Evolutionary conservation across 805 yeast species (phyloP), one percentile per base, ranked within the genome.

Genomic region (Pichia gijzeniarum): DNA sequence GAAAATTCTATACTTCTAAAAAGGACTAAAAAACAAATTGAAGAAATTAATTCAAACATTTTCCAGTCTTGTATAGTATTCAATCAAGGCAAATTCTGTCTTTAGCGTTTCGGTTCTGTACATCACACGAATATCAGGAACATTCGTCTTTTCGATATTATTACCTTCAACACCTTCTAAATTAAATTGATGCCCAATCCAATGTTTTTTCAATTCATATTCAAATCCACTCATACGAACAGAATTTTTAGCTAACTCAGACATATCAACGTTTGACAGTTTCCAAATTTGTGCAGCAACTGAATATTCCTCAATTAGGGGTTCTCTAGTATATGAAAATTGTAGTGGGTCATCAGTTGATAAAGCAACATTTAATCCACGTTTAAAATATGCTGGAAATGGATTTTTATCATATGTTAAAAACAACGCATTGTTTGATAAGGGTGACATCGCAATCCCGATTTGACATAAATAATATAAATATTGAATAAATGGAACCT

Each of bases 281-380:
- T 93, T 89, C 72, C 90, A 93, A 54, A 93, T 93, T 65, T 93
- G 98, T 0, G 97, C 98, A 6, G 99, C 99, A 27, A 93, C 98
- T 2, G 96, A 87, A 63, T 90, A 93, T 65, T 93, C 99, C 64
- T 93, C 99, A 55, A 93, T 93, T 58, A 93, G 73, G 14, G 99
- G 98, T 61, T 93, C 99, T 59, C 95, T 80, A 28, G 99, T 93
- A 68, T 89, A 93, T 0, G 97, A 85, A 62, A 93, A 93, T 67
- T 95, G 99, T 42, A 93, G 72, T 6, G 99, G 99, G 69, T 93
- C 99, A 66, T 93, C 99, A 0, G 98, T 89, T 0, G 97, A 90
- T 45, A 93, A 70, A 0, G 97, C 88, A 34, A 93, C 96, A 58
- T 91, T 91, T 62, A 93, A 71, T 2, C 99, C 99, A 60, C 93